Conservation (phyloP, 805 yeast species). For the Blastobotrys americana region DNA sequence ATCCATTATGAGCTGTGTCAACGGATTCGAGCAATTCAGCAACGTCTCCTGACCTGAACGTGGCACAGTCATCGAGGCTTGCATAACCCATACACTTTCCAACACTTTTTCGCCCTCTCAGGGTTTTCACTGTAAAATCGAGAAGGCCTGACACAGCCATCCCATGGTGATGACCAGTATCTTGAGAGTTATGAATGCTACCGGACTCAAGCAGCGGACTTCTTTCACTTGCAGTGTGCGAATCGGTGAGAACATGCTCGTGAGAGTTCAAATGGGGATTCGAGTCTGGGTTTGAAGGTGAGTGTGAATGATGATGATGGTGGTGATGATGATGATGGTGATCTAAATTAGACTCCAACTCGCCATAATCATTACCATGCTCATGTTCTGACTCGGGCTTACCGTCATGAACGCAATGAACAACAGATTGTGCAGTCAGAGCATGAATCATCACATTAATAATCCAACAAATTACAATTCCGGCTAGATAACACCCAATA, state of each 20-base stretch:
- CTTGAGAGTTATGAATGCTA: neutral
- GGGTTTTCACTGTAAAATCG: slow-evolving; percentile 14
- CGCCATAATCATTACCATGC: slow-evolving; percentile 3
- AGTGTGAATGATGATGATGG: neutral
- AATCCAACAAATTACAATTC: slow-evolving; percentile 51
- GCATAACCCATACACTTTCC: slow-evolving; percentile 47
- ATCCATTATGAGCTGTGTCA: too few relatives aligned
- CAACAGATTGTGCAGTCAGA: slow-evolving; percentile 70
- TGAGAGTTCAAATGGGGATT: neutral
- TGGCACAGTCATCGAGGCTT: slow-evolving; percentile 14
- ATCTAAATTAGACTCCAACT: slow-evolving; percentile 2
- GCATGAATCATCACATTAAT: slow-evolving; percentile 64
- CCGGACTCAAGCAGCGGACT: slow-evolving; percentile 2
- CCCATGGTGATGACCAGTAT: neutral
- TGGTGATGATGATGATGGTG: slow-evolving; percentile 9
- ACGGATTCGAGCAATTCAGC: too few relatives aligned
- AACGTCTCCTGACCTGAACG: neutral
- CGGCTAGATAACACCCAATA: slow-evolving; percentile 45
- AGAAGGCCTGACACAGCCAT: slow-evolving; percentile 6
- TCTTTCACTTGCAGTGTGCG: neutral
- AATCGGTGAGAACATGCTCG: neutral
- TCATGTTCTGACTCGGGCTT: slow-evolving; percentile 19
- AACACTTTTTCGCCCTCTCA: slow-evolving; percentile 23
- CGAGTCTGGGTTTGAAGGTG: neutral
- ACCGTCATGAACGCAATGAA: slow-evolving; percentile 73